Evolutionary conservation across 768 basidiomycete genomes (phyloP), one percentile per base, ranked within the genome.

Genomic region (Chlorophyllum brunneum): DNA sequence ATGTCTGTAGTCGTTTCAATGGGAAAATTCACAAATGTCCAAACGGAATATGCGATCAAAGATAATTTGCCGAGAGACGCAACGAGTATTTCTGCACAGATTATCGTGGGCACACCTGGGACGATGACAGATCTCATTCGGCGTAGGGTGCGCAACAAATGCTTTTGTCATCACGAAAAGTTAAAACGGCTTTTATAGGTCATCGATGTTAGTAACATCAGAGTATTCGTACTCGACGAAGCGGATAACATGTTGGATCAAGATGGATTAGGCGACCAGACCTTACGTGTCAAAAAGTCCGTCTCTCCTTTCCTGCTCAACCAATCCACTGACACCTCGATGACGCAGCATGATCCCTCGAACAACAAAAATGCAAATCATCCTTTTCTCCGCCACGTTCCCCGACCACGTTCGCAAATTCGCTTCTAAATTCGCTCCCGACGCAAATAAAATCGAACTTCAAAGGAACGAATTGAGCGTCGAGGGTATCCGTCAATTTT

Each of bases 191-290:
- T 23, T 37, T 20, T n/a, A n/a, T 23, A 74, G 73, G 70, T 92
- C 38, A 78, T 98, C 53, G 91, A 98, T 62, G 73, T 86, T 13
- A 79, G 77, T 42, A 75, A 85, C 26, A 79, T 99, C 66, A 92
- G 91, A 63, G 90, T 95, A 2, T 92, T 98, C 51, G 95, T 98
- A 3, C 76, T 98, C 6, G 97, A 99, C 63, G 97, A 99, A 70
- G 97, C 97, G 33, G 97, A 99, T 70, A 97, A 98, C 70, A 98
- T 98, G 95, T 75, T 99, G 59, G 94, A 95, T 64, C 85, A 92
- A 62, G 92, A 94, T 66, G 89, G 91, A 16, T 72, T 98, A 45
- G 92, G 94, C 9, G 95, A 98, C 57, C 95, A 98, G 69, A 95
- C 91, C 0, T 70, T 95, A 40, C 79, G 86, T 47, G 92, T 98